These are phyloP conservation scores for Ramaria rubella DNA, from an alignment of 768 basidiomycete species.

Conservation along the genomic window DNA sequence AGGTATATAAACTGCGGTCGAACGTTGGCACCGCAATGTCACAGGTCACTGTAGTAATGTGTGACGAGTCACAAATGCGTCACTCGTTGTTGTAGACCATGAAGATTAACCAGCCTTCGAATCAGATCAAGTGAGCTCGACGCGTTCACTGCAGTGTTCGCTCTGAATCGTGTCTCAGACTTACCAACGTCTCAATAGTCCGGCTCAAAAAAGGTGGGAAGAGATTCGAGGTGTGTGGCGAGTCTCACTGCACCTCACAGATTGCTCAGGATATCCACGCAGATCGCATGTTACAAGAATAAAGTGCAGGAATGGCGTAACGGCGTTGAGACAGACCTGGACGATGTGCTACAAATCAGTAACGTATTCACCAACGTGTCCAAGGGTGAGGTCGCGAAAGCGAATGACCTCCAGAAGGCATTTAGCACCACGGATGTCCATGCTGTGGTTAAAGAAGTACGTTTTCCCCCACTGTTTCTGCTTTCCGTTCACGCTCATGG, in stretches of 20 bases:
- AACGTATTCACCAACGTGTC: conserved; percentile 96
- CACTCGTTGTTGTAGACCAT: conserved; percentile 18
- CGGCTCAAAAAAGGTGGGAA: conserved; percentile 96
- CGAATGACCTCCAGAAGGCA: conserved; percentile 84
- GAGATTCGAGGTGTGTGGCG: conserved; percentile 78
- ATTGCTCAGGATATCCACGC: neutral
- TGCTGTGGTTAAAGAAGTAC: conserved; percentile 77
- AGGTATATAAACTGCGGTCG: neutral
- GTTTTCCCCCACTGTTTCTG: conserved; percentile 8
- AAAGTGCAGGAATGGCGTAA: conserved; percentile 96
- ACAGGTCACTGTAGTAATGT: neutral
- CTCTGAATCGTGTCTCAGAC: conserved; percentile 36
- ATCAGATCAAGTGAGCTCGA: conserved; percentile 73
- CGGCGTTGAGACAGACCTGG: conserved; percentile 88
- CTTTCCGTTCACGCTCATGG: neutral
- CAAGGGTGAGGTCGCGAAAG: conserved; percentile 89
- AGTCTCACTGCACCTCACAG: neutral
- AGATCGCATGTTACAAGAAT: conserved; percentile 99
- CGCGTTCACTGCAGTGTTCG: neutral
- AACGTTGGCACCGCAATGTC: neutral
- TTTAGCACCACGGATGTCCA: conserved; percentile 72
- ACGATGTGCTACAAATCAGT: conserved; percentile 94
- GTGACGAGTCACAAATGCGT: conserved; percentile 1
- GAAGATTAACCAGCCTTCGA: conserved; percentile 77
- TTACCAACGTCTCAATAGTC: conserved; percentile 96